A percentile compares a stretch with the other conserved stretches of the same genome.
Evolutionary conservation across 495 filamentous ascomycete genomes (phyloP).

Genomic region (Trichoderma virens): DNA sequence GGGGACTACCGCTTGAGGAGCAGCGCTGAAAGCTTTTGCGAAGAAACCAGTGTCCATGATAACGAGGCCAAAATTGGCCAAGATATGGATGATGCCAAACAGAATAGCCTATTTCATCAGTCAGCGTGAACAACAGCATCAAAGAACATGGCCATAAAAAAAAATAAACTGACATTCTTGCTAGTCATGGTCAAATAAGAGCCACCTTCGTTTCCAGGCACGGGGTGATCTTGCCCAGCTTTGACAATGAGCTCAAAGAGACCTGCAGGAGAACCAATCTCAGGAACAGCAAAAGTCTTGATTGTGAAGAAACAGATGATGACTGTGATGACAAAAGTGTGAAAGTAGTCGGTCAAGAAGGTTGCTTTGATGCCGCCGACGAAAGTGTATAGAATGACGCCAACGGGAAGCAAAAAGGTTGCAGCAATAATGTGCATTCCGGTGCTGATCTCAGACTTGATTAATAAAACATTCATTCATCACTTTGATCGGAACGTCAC

Average conservation of each 20-base stretch:
- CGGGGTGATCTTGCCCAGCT: not conserved
- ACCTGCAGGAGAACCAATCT: not conserved
- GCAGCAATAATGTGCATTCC: not conserved
- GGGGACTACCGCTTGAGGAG: not conserved
- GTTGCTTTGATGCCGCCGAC: conserved; percentile 1
- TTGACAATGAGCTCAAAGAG: not conserved
- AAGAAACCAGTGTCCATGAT: conserved; percentile 4
- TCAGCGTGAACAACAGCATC: not conserved
- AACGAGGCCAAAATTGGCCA: conserved; percentile 1
- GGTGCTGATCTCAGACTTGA: not conserved
- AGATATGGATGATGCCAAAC: not conserved
- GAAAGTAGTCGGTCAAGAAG: conserved; percentile 1
- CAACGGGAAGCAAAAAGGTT: not conserved
- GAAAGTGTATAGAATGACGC: not conserved
- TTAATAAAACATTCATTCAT: not conserved
- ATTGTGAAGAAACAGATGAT: conserved; percentile 1
- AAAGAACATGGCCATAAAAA: not conserved
- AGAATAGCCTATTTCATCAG: not conserved
- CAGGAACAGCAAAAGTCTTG: not conserved
- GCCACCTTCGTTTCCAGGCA: not conserved
- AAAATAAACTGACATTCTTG: not conserved
- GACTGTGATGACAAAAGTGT: not conserved
- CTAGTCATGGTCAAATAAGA: not conserved
- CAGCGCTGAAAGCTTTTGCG: not conserved
- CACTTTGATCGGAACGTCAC: not conserved